Evolutionary conservation across 495 filamentous ascomycete genomes (phyloP).

Genomic region (Parathielavia hyrcaniae): DNA sequence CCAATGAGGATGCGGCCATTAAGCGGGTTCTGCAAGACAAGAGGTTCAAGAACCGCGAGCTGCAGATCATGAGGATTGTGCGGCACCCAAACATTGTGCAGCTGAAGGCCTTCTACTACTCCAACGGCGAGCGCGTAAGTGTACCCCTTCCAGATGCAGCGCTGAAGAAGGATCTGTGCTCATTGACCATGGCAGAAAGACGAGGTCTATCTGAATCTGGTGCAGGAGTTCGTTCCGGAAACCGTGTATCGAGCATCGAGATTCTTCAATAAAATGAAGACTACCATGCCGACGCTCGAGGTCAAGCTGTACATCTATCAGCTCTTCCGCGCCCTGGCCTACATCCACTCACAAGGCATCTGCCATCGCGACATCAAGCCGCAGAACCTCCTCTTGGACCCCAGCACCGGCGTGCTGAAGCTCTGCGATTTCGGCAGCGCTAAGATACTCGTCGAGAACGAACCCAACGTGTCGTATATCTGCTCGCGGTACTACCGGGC

Average conservation of each 20-base stretch:
- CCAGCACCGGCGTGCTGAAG: conserved; percentile 84
- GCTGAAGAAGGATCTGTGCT: conserved; percentile 14
- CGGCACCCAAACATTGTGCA: conserved; percentile 98
- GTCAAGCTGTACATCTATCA: conserved; percentile 99
- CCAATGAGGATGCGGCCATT: conserved; percentile 95
- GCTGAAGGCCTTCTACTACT: conserved; percentile 98
- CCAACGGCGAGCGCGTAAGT: conserved; percentile 92
- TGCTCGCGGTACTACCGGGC: conserved; percentile 98
- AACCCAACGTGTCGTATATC: conserved; percentile 99
- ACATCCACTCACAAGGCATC: conserved; percentile 99
- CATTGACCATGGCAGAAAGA: conserved; percentile 64
- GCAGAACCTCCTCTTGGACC: conserved; percentile 92
- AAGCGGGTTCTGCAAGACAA: conserved; percentile 98
- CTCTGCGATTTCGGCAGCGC: conserved; percentile 98
- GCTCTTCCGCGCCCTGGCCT: conserved; percentile 94
- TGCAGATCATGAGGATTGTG: conserved; percentile 99
- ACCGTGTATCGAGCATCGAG: conserved; percentile 97
- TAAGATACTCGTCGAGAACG: conserved; percentile 97
- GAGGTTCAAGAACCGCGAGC: conserved; percentile 98
- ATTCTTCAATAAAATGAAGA: conserved; percentile 99
- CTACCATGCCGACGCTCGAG: conserved; percentile 97
- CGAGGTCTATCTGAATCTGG: conserved; percentile 97
- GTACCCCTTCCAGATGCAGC: background rate
- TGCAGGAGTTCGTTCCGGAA: conserved; percentile 97
- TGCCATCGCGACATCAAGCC: conserved; percentile 99